These are phyloP conservation scores for Paraglomus brasilianum DNA, from an alignment of 192 early-diverging fungal species.

Conservation along the genomic window DNA sequence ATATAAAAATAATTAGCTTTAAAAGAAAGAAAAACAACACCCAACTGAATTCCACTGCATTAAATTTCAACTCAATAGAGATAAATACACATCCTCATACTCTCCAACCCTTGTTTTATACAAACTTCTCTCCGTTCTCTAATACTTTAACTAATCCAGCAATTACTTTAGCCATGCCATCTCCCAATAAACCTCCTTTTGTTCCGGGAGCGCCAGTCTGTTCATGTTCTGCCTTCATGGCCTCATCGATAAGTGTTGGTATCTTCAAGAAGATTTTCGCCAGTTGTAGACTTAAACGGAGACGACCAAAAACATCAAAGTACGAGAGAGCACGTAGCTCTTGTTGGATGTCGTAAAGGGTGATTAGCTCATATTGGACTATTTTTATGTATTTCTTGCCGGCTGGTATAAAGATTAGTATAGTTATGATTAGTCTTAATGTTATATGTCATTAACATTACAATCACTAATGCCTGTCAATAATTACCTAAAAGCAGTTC, in stretches of 20 bases:
- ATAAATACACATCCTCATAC: too few species aligned
- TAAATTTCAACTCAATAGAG: too few species aligned
- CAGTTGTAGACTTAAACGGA: constrained; percentile 53
- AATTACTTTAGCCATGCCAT: constrained; percentile 18
- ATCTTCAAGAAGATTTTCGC: constrained; percentile 51
- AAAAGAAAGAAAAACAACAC: too few species aligned
- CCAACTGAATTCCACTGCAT: too few species aligned
- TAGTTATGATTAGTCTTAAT: neutral
- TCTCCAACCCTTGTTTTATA: neutral
- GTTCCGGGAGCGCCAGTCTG: neutral
- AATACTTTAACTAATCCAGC: constrained; percentile 12
- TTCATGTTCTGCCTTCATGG: constrained; percentile 34
- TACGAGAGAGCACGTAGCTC: constrained; percentile 53
- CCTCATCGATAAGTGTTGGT: constrained; percentile 55
- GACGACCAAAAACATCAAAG: constrained; percentile 54
- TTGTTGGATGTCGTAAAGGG: constrained; percentile 56
- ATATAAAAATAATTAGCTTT: too few species aligned
- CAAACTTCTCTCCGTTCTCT: constrained; percentile 17
- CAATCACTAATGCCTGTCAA: neutral
- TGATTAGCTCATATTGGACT: constrained; percentile 56
- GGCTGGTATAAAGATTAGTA: constrained; percentile 35
- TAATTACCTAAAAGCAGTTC: constrained; percentile 41
- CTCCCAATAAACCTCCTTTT: constrained; percentile 21
- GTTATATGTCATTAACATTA: neutral
- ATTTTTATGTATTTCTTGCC: constrained; percentile 59